These are phyloP conservation scores for Serpula lacrymans DNA, from an alignment of 768 basidiomycete genomes.

Conservation along the genomic window DNA sequence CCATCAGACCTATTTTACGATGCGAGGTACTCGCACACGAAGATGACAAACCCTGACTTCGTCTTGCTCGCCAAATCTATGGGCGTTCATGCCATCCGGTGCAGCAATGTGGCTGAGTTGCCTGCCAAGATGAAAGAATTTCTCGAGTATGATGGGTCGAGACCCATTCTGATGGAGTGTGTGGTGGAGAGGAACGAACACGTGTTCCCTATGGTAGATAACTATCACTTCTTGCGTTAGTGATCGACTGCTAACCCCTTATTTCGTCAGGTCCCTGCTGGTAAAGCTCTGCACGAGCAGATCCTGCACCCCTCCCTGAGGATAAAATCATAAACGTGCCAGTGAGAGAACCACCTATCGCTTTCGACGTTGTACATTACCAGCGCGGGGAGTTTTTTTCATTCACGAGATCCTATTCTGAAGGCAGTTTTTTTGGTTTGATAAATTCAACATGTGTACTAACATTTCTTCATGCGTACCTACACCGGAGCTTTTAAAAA, in stretches of 20 bases:
- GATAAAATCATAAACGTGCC: constrained; percentile 22
- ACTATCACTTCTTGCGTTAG: constrained; percentile 11
- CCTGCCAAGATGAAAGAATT: constrained; percentile 98
- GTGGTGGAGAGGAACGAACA: constrained; percentile 80
- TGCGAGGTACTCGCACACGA: constrained; percentile 92
- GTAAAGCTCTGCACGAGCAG: constrained; percentile 92
- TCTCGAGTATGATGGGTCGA: constrained; percentile 85
- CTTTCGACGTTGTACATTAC: too few species aligned
- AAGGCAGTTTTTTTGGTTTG: constrained; percentile 6
- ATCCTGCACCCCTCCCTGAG: constrained; percentile 64
- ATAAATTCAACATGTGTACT: constrained; percentile 26
- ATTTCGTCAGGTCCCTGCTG: constrained; percentile 69
- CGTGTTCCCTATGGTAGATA: constrained; percentile 83
- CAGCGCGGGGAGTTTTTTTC: too few species aligned
- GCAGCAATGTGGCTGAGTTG: constrained; percentile 65
- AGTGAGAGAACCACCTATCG: neutral
- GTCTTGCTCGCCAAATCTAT: constrained; percentile 85
- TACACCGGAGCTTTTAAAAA: too few species aligned
- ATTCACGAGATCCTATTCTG: neutral
- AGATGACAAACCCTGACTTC: constrained; percentile 96
- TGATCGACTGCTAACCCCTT: constrained; percentile 1
- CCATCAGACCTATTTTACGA: constrained; percentile 88
- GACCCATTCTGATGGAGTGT: constrained; percentile 91
- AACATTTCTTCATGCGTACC: constrained; percentile 10
- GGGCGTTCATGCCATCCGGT: constrained; percentile 89